Percentiles rank a stretch among this genome's conserved stretches.
Evolutionary conservation across 2,329 filamentous ascomycete species (phyloP).

Genomic region (Aspergillus felis): DNA sequence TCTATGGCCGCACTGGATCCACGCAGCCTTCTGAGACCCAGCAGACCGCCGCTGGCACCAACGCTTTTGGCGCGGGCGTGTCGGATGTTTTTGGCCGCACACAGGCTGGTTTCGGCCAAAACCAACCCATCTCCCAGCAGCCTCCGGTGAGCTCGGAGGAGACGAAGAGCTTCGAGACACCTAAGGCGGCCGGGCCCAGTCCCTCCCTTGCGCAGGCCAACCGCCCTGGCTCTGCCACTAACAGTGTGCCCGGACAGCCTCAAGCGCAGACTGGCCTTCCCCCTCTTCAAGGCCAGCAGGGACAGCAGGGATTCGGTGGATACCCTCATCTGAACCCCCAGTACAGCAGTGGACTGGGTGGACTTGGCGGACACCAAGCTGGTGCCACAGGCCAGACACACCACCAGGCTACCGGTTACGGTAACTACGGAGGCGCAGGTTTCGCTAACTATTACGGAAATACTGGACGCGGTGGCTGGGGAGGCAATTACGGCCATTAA

Average conservation of each 20-base stretch:
- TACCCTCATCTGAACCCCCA: slow-evolving; percentile 55
- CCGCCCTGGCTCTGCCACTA: slow-evolving; percentile 60
- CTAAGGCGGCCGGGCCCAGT: slow-evolving; percentile 56
- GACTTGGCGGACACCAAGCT: slow-evolving; percentile 40
- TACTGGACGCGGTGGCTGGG: slow-evolving; percentile 43
- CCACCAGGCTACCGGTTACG: slow-evolving; percentile 40
- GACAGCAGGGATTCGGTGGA: slow-evolving; percentile 54
- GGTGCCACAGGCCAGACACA: slow-evolving; percentile 36
- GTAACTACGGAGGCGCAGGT: slow-evolving; percentile 40
- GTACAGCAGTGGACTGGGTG: slow-evolving; percentile 47
- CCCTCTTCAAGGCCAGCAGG: slow-evolving; percentile 51
- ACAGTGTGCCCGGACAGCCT: slow-evolving; percentile 52
- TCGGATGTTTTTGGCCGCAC: slow-evolving; percentile 59
- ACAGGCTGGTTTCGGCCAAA: slow-evolving; percentile 54
- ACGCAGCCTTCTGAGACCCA: slow-evolving; percentile 53
- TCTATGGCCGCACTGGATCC: slow-evolving; percentile 59
- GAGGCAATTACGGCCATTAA: slow-evolving; percentile 46
- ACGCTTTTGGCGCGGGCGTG: slow-evolving; percentile 48
- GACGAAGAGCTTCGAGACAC: slow-evolving; percentile 55
- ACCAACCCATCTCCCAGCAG: slow-evolving; percentile 51
- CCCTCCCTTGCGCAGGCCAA: slow-evolving; percentile 60
- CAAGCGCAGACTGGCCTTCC: slow-evolving; percentile 50
- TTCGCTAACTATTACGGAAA: slow-evolving; percentile 44
- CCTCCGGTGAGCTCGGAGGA: slow-evolving; percentile 49
- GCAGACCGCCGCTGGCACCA: slow-evolving; percentile 47